phyloP scores from a whole-genome alignment of 441 rosid genomes.

The Gossypium trilobum region DNA sequence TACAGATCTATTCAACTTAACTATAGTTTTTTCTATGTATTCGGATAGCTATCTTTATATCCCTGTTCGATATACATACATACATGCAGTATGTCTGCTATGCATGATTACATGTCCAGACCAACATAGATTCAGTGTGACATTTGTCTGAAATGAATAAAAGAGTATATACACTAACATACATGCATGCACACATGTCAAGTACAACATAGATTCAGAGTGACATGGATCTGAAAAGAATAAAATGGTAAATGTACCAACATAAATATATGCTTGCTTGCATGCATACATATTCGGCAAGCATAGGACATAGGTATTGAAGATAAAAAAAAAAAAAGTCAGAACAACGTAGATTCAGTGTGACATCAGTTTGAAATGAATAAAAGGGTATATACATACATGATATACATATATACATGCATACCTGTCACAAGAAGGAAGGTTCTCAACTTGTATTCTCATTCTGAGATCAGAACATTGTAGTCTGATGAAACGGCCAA shows the following conservation, averaged over 20 bases:
- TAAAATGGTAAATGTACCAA: no score
- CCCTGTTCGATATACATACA: not conserved
- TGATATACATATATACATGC: not conserved
- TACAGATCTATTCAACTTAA: no score
- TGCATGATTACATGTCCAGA: no score
- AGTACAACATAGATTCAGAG: no score
- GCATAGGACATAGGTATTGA: not conserved
- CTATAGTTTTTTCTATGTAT: no score
- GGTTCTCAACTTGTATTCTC: constrained; percentile 97
- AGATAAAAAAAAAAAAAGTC: not conserved
- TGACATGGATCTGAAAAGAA: no score
- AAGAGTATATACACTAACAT: not conserved
- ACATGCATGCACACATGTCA: not conserved
- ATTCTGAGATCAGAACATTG: constrained; percentile 94
- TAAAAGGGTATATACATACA: not conserved
- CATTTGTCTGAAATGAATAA: no score
- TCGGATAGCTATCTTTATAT: no score
- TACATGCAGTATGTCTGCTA: no score
- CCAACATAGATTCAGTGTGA: no score
- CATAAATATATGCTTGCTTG: no score
- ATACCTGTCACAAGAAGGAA: constrained; percentile 94
- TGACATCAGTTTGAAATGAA: not conserved
- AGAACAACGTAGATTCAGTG: not conserved
- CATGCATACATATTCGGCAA: no score
- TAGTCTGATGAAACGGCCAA: constrained; percentile 95